Evolutionary conservation across 1,284 basidiomycete genomes (phyloP), one percentile per base, ranked within the genome.

Genomic region (Leccinum ponderosum): DNA sequence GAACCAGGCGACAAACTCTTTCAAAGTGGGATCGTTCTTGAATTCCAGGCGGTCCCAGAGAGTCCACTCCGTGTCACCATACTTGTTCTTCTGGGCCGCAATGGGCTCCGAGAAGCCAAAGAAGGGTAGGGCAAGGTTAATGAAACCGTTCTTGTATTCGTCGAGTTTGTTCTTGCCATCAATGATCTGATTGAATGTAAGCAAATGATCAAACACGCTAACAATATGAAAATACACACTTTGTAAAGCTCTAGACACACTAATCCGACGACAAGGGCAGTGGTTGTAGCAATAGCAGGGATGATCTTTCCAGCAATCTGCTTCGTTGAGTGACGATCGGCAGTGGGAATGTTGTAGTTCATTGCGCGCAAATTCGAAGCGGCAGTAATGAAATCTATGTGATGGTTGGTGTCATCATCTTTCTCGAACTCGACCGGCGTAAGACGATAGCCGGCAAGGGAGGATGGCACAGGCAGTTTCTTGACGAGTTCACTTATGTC

Each of bases 301-400:
- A 99, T 99, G 71, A 99, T 99, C 83, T 99, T 99, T 60, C 97
- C 97, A 3, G 97, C 98, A 72, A 99, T 98, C 75, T 97, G 93
- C 82, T 99, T 99, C 48, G 97, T 99, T 64, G 91, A 87, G 79
- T 99, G 96, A 60, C 90, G 86, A 77, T 98, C 95, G 12, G 96
- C 95, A 25, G 86, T 81, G 56, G 85, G 83, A 74, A 99, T 99
- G 66, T 82, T 90, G 78, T 99, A 99, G 80, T 99, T 99, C 80
- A 89, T 85, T 1, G 97, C 97, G 53, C 97, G 93, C 64, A 99
- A 83, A 81, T 99, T 99, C 56, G 97, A 98, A 3, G 97, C 93
- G 6, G 97, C 93, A 39, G 96, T 98, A 78, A 99, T 98, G 77
- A 99, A 99, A 79, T 98, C 97, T 74, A 99, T 98, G 78, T 99